phyloP scores from a whole-genome alignment of 75 land plant genomes.

The Pinus albicaulis region DNA sequence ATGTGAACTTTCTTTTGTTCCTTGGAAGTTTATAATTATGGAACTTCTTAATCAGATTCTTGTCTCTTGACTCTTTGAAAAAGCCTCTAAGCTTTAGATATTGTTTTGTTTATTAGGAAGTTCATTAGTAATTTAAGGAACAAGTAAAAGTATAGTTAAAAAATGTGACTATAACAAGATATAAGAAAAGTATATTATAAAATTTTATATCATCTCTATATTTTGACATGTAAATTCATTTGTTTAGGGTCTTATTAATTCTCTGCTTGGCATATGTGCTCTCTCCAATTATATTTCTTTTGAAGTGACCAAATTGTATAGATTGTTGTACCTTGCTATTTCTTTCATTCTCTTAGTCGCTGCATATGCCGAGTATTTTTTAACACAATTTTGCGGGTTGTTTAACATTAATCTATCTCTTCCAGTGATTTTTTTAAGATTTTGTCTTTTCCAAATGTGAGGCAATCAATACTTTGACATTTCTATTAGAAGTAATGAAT shows the following conservation, averaged over 20 bases:
- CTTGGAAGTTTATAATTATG: too few relatives aligned
- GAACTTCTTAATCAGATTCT: too few relatives aligned
- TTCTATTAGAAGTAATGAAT: not conserved
- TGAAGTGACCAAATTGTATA: slow-evolving; percentile 42
- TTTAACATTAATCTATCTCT: slow-evolving; percentile 70
- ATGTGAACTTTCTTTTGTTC: too few relatives aligned
- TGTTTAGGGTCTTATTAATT: slow-evolving; percentile 57
- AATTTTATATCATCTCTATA: not conserved
- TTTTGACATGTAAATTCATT: not conserved
- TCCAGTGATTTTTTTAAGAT: not conserved
- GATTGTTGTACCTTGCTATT: slow-evolving; percentile 50
- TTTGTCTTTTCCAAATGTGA: not conserved
- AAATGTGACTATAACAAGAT: too few relatives aligned
- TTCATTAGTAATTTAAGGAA: too few relatives aligned
- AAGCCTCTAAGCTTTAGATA: too few relatives aligned
- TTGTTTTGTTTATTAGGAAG: too few relatives aligned
- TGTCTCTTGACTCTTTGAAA: too few relatives aligned
- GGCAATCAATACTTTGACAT: not conserved
- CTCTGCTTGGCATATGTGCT: slow-evolving; percentile 32
- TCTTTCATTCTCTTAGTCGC: slow-evolving; percentile 40
- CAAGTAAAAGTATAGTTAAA: too few relatives aligned
- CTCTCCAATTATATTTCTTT: slow-evolving; percentile 45
- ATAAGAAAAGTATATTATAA: too few relatives aligned
- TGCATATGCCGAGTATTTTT: slow-evolving; percentile 58
- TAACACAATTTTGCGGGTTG: slow-evolving; percentile 58